Evolutionary conservation across 305 asterid species (phyloP).

Genomic region (Fraxinus xanthoxyloides): DNA sequence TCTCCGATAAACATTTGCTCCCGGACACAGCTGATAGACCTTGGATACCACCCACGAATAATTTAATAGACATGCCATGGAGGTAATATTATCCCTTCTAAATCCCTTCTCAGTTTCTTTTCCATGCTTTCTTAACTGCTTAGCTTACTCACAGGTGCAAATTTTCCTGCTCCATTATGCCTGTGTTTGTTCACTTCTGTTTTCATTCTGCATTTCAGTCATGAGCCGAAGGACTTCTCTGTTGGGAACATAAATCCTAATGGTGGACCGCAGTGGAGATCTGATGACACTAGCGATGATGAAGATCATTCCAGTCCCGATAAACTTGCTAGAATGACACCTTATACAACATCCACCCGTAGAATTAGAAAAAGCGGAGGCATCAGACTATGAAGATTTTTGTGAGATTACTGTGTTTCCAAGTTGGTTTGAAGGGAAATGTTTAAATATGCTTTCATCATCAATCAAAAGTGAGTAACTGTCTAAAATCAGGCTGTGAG

Average conservation of each 20-base stretch:
- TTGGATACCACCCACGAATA: slow-evolving; percentile 23
- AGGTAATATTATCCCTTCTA: slow-evolving; percentile 31
- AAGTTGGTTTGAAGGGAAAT: background rate
- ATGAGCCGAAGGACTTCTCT: slow-evolving; percentile 16
- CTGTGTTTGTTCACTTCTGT: background rate
- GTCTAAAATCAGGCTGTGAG: background rate
- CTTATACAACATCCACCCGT: slow-evolving; percentile 20
- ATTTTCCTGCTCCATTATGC: background rate
- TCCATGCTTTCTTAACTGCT: background rate
- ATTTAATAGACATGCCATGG: slow-evolving; percentile 36
- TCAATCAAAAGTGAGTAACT: background rate
- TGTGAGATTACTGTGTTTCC: background rate
- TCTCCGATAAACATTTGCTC: slow-evolving; percentile 16
- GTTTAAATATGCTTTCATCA: background rate
- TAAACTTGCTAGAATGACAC: slow-evolving; percentile 18
- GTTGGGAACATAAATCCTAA: slow-evolving; percentile 24
- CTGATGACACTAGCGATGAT: slow-evolving; percentile 43
- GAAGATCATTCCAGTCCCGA: slow-evolving; percentile 25
- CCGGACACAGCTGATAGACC: slow-evolving; percentile 18
- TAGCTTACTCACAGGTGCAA: background rate
- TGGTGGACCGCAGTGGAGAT: slow-evolving; percentile 50
- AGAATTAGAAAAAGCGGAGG: slow-evolving; percentile 30
- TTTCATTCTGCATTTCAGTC: slow-evolving; percentile 25
- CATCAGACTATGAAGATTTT: background rate
- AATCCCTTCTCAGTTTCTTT: background rate